Evolutionary conservation across 352 stramenopile species (phyloP).

Genomic region (Phytophthora chlamydospora): DNA sequence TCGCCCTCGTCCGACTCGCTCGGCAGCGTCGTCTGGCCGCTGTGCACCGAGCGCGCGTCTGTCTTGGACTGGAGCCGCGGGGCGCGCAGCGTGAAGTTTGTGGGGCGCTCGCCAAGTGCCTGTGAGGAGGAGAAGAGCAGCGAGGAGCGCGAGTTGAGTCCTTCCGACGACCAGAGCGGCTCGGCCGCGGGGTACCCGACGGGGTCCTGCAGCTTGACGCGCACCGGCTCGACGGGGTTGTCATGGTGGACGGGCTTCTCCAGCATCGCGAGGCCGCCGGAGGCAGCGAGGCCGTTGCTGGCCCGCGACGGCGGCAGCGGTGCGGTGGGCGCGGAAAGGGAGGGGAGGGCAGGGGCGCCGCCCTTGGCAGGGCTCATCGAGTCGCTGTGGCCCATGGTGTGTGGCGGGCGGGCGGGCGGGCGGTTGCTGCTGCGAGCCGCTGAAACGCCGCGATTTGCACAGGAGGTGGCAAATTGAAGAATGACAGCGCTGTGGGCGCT

Average conservation of each 20-base stretch:
- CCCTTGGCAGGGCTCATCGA: slow-evolving; percentile 53
- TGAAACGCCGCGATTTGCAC: slow-evolving; percentile 36
- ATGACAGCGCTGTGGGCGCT: slow-evolving; percentile 40
- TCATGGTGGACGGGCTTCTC: slow-evolving; percentile 50
- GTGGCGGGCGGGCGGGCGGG: slow-evolving; percentile 19
- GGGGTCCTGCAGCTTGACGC: slow-evolving; percentile 65
- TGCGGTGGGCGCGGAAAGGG: slow-evolving; percentile 2
- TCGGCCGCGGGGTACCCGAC: slow-evolving; percentile 39
- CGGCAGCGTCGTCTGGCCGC: slow-evolving; percentile 25
- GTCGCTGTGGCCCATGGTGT: slow-evolving; percentile 46
- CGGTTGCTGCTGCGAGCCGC: slow-evolving; percentile 16
- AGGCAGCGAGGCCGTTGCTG: neutral
- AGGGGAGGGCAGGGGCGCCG: slow-evolving; percentile 9
- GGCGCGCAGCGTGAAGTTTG: slow-evolving; percentile 34
- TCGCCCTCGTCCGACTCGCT: slow-evolving; percentile 37
- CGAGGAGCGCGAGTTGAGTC: slow-evolving; percentile 49
- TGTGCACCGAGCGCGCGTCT: slow-evolving; percentile 34
- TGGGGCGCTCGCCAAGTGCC: slow-evolving; percentile 24
- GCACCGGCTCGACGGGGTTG: slow-evolving; percentile 56
- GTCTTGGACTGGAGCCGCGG: slow-evolving; percentile 27
- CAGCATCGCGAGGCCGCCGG: slow-evolving; percentile 15
- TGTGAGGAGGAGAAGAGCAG: slow-evolving; percentile 56
- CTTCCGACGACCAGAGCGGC: slow-evolving; percentile 69
- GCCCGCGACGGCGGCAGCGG: slow-evolving; percentile 15
- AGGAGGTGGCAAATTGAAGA: slow-evolving; percentile 52